Percentiles rank a stretch among this genome's conserved stretches.
Evolutionary conservation across 73 alveolate species (phyloP).

Genomic region (Durusdinium trenchii): DNA sequence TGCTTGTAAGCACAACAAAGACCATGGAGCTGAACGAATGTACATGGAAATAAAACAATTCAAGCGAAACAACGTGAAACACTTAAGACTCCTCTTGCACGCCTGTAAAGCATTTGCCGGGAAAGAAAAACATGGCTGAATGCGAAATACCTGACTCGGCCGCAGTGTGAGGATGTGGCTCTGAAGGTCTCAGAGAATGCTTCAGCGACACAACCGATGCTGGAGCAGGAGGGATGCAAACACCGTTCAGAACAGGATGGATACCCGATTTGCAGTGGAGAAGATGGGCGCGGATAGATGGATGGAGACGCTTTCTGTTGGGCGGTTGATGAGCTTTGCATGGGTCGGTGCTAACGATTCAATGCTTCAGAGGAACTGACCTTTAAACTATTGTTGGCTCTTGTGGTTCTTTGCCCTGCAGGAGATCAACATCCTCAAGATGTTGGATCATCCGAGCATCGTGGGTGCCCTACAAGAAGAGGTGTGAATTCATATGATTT

Average conservation of each 20-base stretch:
- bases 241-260: no score
- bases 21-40: background rate
- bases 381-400: background rate
- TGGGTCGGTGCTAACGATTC: background rate
- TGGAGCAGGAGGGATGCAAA: conserved; percentile 29
- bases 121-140: background rate
- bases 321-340: background rate
- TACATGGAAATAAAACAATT: background rate
- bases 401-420: background rate
- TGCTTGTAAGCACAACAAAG: no score
- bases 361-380: background rate
- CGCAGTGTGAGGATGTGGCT: conserved; percentile 58
- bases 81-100: background rate
- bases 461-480: background rate
- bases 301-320: background rate
- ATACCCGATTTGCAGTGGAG: no score
- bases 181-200: conserved; percentile 75
- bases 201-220: conserved; percentile 73
- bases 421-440: conserved; percentile 84
- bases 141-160: background rate
- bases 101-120: background rate
- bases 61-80: background rate
- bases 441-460: conserved; percentile 89
- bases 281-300: background rate
- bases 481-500: background rate